Evolutionary conservation across 305 asterid genomes (phyloP), one percentile per base, ranked within the genome.

Genomic region (Withania somnifera): DNA sequence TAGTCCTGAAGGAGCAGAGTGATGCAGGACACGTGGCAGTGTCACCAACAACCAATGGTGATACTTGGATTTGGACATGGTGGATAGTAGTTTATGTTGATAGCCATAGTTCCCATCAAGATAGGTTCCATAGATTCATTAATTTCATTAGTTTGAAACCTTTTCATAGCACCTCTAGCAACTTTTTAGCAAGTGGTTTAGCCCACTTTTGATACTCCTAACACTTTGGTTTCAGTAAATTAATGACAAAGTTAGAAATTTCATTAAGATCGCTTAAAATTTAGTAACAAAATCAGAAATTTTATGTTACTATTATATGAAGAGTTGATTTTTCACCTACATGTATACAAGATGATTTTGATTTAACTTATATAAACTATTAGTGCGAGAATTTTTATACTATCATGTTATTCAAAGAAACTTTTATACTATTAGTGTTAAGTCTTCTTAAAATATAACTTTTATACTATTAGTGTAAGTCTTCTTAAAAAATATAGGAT

Each of bases 81-180:
- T 36, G 84, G 80, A 75, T 81, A 81, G 80, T 81, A 81, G 24
- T 81, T 81, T 5, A 81, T 47, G 68, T 0, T 67, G 54, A 81
- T 53, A 54, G 78, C 51, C 79, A 50, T 68, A 24, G 64, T 45
- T 24, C 84, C 84, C 84, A 81, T 67, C 79, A 81, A 66, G 1
- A 67, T 34, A 22, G 45, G 63, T 53, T 81, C 84, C 2, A 61
- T 20, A 20, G 84, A n/a, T 52, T 52, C 26, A 68, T 68, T 80
- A 47, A 81, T 50, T 36, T 67, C 54, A 20, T 64, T 68, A 19
- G 28, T 32, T 68, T 36, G 11, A 68, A 52, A 0, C 84, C 79
- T 14, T 42, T 68, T 53, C 67, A 13, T 66, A 81, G 32, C 0
- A 68, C 11, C 1, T 68, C 80, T 11, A 81, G 11, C 20, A 81